Base-by-base conservation (phyloP, 768 basidiomycete species). In the Daedalea quercina region DNA sequence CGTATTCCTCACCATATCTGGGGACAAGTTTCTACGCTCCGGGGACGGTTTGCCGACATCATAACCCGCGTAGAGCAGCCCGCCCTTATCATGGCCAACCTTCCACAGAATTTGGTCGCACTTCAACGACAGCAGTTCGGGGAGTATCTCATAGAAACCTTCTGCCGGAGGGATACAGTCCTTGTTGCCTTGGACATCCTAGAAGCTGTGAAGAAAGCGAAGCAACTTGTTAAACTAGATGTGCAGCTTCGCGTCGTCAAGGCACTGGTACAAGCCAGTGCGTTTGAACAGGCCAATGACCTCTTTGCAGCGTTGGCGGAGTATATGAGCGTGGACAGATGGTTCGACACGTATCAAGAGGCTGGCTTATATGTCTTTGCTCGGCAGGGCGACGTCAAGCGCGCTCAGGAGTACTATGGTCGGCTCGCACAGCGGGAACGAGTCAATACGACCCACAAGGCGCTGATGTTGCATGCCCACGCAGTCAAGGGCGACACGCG, bases 401-500 rank as follows among this genome's bases (percentile, higher is more conserved):
- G 68, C 6, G 74, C 80, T 0, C 67, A 82, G 49, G 58, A 67
- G 20, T 75, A 70, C 57, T 84, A 73, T 58, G 52, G 67, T 37
- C 57, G 55, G 9, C 64, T 83, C 43, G 40, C 58, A 9, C 62
- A 65, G 11, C 61, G 59, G 19, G 59, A 64, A 3, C 63, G 66
- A 63, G 63, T 59, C 34, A 54, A 57, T 0, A 23, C 56, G 2
- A 56, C 57, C 15, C 72, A 74, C 45, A 67, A 70, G 40, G 69
- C 72, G n/a, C 69, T 75, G 67, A 61, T 81, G 24, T 69, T 91
- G 63, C 78, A 81, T 54, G 74, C 77, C 0, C 73, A 81, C 61
- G 83, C 84, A 3, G 67, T 73, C 26, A 61, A 69, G 11, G 77
- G 77, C 13, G 67, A 69, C 35, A 65, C 66, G 1, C 62, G 71